phyloP scores from a whole-genome alignment of 2,329 filamentous ascomycete genomes.

The Ascochyta lentis region DNA sequence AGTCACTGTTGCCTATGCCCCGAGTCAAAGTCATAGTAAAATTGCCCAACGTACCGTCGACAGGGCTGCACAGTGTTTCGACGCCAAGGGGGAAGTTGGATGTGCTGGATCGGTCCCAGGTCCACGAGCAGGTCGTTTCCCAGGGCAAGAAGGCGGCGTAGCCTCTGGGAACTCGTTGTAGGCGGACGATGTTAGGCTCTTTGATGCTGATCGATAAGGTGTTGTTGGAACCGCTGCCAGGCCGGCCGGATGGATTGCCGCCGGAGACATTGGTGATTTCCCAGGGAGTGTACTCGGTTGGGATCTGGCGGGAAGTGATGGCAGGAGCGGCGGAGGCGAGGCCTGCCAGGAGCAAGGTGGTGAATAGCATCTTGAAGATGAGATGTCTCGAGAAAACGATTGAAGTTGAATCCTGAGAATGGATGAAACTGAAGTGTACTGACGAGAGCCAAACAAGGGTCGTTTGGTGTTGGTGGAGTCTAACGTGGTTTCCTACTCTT shows the following conservation, averaged over 20 bases:
- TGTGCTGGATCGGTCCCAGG: neutral
- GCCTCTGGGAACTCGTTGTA: neutral
- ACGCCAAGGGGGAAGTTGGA: neutral
- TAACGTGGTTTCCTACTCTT: no score
- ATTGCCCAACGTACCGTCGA: conserved; percentile 2
- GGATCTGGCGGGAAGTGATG: neutral
- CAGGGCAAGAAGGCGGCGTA: neutral
- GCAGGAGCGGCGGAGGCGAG: conserved; percentile 2
- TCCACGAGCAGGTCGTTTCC: conserved; percentile 4
- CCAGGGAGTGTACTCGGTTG: conserved; percentile 1
- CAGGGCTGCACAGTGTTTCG: neutral
- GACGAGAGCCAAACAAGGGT: no score
- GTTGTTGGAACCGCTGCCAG: neutral
- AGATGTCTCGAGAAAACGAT: neutral
- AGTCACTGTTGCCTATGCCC: neutral
- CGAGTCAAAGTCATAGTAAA: conserved; percentile 5
- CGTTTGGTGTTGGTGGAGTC: no score
- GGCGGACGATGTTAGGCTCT: conserved; percentile 1
- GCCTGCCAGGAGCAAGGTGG: conserved; percentile 5
- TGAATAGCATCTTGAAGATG: neutral
- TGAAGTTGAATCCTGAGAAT: neutral
- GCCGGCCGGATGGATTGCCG: neutral
- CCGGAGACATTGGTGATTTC: conserved; percentile 1
- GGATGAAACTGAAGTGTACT: no score
- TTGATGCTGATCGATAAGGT: conserved; percentile 1